Evolutionary conservation across 805 yeast genomes (phyloP).

Genomic region (Tetrapisispora fleetii): DNA sequence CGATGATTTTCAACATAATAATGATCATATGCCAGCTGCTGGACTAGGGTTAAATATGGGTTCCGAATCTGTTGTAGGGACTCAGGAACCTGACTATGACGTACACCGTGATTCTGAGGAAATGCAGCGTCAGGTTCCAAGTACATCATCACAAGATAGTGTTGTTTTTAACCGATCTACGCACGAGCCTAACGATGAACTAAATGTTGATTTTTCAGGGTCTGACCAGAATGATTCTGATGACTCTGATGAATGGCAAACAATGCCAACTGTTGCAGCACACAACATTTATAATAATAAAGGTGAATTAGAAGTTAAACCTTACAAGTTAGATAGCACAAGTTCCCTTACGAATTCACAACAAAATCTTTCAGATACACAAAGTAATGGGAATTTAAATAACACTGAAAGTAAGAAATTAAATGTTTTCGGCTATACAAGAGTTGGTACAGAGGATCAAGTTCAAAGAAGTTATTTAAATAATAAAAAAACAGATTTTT

Average conservation of each 20-base stretch:
- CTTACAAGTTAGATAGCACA: slow-evolving; percentile 7
- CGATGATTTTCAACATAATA: neutral
- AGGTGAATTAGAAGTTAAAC: slow-evolving; percentile 50
- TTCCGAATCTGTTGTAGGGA: neutral
- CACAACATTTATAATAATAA: slow-evolving; percentile 71
- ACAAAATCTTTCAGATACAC: slow-evolving; percentile 1
- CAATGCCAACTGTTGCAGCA: slow-evolving; percentile 74
- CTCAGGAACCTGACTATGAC: neutral
- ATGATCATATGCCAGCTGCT: neutral
- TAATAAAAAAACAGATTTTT: slow-evolving; percentile 46
- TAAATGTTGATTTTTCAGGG: neutral
- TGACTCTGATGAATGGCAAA: slow-evolving; percentile 59
- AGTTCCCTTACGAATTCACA: slow-evolving; percentile 2
- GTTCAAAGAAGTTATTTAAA: slow-evolving; percentile 55
- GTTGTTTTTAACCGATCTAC: neutral
- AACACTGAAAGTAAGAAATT: slow-evolving; percentile 3
- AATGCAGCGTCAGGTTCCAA: neutral
- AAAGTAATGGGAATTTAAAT: neutral
- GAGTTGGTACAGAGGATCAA: slow-evolving; percentile 80
- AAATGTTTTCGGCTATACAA: slow-evolving; percentile 57
- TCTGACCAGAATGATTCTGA: slow-evolving; percentile 8
- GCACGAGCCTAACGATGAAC: neutral
- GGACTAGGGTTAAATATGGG: neutral
- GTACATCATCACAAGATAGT: neutral
- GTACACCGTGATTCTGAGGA: neutral